Evolutionary conservation across 1,139 yeast species (phyloP).

Genomic region (Geotrichum fermentans): DNA sequence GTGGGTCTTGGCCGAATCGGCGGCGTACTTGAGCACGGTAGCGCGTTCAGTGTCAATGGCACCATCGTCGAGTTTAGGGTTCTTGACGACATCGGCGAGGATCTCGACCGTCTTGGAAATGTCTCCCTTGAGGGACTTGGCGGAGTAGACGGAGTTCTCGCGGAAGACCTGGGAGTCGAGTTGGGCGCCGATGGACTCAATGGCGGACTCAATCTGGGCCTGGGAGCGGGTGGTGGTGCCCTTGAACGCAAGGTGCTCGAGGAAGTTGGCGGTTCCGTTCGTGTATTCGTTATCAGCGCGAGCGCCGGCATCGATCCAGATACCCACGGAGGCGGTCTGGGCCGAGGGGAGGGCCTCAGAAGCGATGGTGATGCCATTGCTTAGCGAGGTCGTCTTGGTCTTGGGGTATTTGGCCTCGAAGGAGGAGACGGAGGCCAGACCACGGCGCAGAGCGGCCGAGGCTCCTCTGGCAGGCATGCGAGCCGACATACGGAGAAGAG

Average conservation of each 20-base stretch:
- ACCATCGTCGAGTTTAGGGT: constrained; percentile 69
- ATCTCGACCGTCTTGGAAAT: constrained; percentile 84
- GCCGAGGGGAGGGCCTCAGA: constrained; percentile 84
- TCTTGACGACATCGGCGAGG: constrained; percentile 81
- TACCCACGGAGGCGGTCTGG: constrained; percentile 93
- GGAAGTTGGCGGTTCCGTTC: constrained; percentile 95
- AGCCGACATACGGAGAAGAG: constrained; percentile 28
- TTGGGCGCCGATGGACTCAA: constrained; percentile 94
- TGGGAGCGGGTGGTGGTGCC: constrained; percentile 87
- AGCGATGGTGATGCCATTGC: constrained; percentile 91
- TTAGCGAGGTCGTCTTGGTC: constrained; percentile 57
- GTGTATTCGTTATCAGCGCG: constrained; percentile 81
- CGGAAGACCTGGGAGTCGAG: constrained; percentile 94
- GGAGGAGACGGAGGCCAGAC: constrained; percentile 27
- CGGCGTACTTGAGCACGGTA: constrained; percentile 91
- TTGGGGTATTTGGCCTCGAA: constrained; percentile 39
- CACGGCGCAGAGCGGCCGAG: constrained; percentile 22
- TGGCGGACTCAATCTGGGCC: constrained; percentile 78
- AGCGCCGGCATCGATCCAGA: constrained; percentile 97
- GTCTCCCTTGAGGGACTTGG: constrained; percentile 76
- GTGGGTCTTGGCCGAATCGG: constrained; percentile 95
- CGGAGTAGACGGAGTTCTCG: constrained; percentile 94
- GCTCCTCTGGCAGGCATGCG: constrained; percentile 13
- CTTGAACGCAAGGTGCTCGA: constrained; percentile 93
- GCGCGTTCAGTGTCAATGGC: constrained; percentile 96